Base-by-base conservation (phyloP, 768 basidiomycete species). In the Trametes elegans region DNA sequence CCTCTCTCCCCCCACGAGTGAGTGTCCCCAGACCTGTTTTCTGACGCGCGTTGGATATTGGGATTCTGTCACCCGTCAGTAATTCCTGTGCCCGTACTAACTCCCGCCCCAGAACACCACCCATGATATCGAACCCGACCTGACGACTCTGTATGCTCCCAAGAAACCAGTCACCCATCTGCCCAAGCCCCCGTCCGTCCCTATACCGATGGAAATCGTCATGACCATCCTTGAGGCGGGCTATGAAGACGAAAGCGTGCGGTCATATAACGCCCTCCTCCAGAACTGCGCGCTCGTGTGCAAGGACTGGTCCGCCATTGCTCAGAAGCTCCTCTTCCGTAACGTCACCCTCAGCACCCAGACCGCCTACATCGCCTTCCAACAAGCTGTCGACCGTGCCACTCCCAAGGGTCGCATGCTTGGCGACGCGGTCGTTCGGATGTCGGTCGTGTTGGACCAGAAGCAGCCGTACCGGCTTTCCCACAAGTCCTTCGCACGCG, bases 241-340 rank as follows among this genome's bases (percentile, higher is more conserved):
- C 3, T 79, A 74, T 50, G 70, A 73, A 36, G 69, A 74, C 44
- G 69, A 74, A 29, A 66, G 71, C 24, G 58, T 68, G 27, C 65
- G 70, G 10, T 63, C 70, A 4, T 71, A 78, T 60, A 65, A 69
- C 35, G 60, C 67, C 11, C 72, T 87, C 18, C 74, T 89, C 43
- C 68, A 66, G 46, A 67, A 76, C 42, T 85, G 80, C 62, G 72
- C 85, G 3, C 77, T 89, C 43, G 84, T 90, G 21, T 88, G 80
- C 76, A 77, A 73, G 66, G 74, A 78, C 23, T 90, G 88, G 87
- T 80, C 85, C 1, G 61, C 70, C n/a, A 72, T 77, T 26, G 77
- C 84, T 0, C 88, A 90, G 68, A 80, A 77, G 53, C 76, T 87
- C 16, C 73, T 89, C 42, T 90, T 88, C 69, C 74, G 74, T 51